Base-by-base conservation (phyloP, 805 yeast species). In the Candida nonsorbophila region DNA sequence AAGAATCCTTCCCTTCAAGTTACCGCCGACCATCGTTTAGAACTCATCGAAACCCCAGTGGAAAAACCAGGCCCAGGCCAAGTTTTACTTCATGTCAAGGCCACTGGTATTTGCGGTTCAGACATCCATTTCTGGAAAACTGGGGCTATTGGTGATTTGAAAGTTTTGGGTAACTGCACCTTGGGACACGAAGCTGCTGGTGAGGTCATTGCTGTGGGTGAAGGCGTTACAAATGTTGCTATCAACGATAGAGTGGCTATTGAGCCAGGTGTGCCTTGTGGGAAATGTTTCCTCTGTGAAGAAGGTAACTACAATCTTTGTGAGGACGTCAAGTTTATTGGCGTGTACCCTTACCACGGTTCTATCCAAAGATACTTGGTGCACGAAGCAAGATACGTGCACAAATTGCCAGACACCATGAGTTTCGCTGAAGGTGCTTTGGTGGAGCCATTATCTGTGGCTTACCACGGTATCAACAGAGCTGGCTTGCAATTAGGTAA, bases 251-350 rank as follows among this genome's bases (percentile, higher is more conserved):
- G 59, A 24, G 72, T 67, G 14, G 68, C 71, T 12, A 47, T 66
- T 32, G 72, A 74, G 51, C 79, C 79, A 7, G 75, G 71, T 32
- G 49, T 62, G 24, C 69, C 75, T 19, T 74, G 79, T n/a, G n/a
- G n/a, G n/a, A n/a, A n/a, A n/a, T n/a, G n/a, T n/a, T n/a, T n/a
- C n/a, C n/a, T n/a, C n/a, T n/a, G n/a, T n/a, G n/a, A n/a, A n/a
- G n/a, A n/a, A n/a, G 46, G 46, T 16, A 30, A 39, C 20, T 34
- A 31, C 16, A 39, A 41, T 24, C 32, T 34, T 16, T 41, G 45
- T 28, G n/a, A n/a, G n/a, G n/a, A n/a, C n/a, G n/a, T n/a, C n/a
- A n/a, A n/a, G n/a, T n/a, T n/a, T n/a, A n/a, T n/a, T n/a, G n/a
- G n/a, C n/a, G n/a, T n/a, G n/a, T n/a, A n/a, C n/a, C 29, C 22